A percentile compares a stretch with the other conserved stretches of the same genome.
phyloP scores from a whole-genome alignment of 306 rosid species.

The Calophaca sinica region DNA sequence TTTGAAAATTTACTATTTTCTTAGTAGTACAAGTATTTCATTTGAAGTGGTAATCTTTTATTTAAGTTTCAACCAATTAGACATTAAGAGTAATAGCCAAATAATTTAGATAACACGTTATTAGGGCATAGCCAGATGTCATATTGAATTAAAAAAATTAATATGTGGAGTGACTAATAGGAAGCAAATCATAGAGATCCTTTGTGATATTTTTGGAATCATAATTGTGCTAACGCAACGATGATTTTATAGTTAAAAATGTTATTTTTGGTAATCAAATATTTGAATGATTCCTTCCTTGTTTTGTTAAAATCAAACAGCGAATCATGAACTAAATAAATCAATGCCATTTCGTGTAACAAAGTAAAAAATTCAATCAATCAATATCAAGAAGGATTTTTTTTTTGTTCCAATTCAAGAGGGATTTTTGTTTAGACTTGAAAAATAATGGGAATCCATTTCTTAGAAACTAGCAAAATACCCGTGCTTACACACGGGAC shows the following conservation, averaged over 20 bases:
- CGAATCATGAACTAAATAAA: neutral
- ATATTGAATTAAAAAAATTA: no score
- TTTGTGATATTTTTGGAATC: neutral
- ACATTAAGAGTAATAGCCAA: no score
- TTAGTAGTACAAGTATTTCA: no score
- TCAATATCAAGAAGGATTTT: neutral
- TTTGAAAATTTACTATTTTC: no score
- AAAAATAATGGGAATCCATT: neutral
- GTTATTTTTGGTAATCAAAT: neutral
- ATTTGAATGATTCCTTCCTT: no score
- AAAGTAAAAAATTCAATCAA: neutral
- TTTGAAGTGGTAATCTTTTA: no score
- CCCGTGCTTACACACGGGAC: no score
- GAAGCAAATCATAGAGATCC: conserved; percentile 8
- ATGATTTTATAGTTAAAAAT: neutral
- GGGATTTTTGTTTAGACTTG: neutral
- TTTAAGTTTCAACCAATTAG: no score
- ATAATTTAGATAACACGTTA: no score
- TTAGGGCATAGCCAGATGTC: no score
- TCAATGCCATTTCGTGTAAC: neutral
- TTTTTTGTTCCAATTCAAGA: neutral
- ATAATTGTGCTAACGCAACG: neutral
- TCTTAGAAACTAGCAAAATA: conserved; percentile 4
- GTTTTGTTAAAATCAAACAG: no score
- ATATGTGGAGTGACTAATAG: neutral